Conservation (phyloP, 257 asterid species). For the Capsicum pubescens region DNA sequence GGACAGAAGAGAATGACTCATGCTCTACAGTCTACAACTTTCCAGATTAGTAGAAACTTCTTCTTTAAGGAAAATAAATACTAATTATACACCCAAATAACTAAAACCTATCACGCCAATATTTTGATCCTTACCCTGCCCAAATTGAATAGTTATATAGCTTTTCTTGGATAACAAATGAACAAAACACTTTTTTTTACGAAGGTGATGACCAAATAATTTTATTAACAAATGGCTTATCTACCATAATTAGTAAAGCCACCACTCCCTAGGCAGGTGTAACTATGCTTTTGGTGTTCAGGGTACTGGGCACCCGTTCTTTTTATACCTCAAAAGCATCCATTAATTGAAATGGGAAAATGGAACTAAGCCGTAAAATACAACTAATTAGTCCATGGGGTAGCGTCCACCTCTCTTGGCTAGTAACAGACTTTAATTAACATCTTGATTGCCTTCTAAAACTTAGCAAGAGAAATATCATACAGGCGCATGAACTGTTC, state of each 20-base stretch:
- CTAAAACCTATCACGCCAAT: neutral
- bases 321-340: neutral
- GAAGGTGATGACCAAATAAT: neutral
- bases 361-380: too few species aligned
- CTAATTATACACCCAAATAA: neutral
- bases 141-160: neutral
- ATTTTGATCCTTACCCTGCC: neutral
- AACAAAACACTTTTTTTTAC: neutral
- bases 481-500: neutral
- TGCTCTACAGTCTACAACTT: neutral
- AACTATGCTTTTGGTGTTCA: neutral
- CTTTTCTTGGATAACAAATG: neutral
- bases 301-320: neutral
- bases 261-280: conserved; percentile 7
- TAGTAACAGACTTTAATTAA: conserved; percentile 2
- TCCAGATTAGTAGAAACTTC: neutral
- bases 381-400: neutral
- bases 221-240: conserved; percentile 1
- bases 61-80: neutral
- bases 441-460: neutral
- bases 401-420: neutral
- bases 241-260: neutral
- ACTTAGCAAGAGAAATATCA: neutral
- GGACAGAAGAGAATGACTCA: neutral
- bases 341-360: neutral